Percentiles rank a stretch among this genome's conserved stretches.
phyloP scores from a whole-genome alignment of 2,329 filamentous ascomycete genomes.

The Scolecobasidium constrictum region DNA sequence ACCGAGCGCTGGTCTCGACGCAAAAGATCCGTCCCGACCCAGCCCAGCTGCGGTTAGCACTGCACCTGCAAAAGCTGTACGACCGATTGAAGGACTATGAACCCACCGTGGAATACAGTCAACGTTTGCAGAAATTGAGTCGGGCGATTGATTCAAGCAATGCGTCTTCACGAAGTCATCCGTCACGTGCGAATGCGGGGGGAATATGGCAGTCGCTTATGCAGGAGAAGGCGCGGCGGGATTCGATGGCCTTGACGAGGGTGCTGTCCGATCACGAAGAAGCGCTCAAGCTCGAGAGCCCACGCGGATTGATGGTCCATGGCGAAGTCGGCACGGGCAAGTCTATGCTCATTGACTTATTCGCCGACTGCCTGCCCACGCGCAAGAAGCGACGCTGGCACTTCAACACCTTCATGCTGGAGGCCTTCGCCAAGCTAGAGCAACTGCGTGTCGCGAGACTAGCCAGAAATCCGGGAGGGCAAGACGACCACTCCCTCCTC shows the following conservation, averaged over 20 bases:
- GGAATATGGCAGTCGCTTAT: slow-evolving; percentile 47
- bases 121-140: slow-evolving; percentile 52
- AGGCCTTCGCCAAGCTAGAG: slow-evolving; percentile 63
- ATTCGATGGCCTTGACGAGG: slow-evolving; percentile 51
- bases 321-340: slow-evolving; percentile 78
- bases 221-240: slow-evolving; percentile 40
- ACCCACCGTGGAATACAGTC: slow-evolving; percentile 57
- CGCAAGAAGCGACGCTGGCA: slow-evolving; percentile 66
- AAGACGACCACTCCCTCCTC: slow-evolving; percentile 56
- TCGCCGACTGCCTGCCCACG: slow-evolving; percentile 68
- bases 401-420: slow-evolving; percentile 79
- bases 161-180: slow-evolving; percentile 14
- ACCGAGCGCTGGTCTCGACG: slow-evolving; percentile 58
- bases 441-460: slow-evolving; percentile 36
- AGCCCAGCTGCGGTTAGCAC: slow-evolving; percentile 60
- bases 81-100: slow-evolving; percentile 67
- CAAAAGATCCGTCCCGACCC: slow-evolving; percentile 58
- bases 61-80: slow-evolving; percentile 70
- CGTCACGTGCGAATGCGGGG: slow-evolving; percentile 15
- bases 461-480: not conserved
- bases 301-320: slow-evolving; percentile 64
- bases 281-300: slow-evolving; percentile 60
- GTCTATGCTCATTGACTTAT: slow-evolving; percentile 72
- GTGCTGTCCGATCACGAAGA: slow-evolving; percentile 61
- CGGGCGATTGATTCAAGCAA: slow-evolving; percentile 22